These are phyloP conservation scores for Sugiyamaella neomexicana DNA, from an alignment of 1,139 yeast genomes.

Conservation along the genomic window DNA sequence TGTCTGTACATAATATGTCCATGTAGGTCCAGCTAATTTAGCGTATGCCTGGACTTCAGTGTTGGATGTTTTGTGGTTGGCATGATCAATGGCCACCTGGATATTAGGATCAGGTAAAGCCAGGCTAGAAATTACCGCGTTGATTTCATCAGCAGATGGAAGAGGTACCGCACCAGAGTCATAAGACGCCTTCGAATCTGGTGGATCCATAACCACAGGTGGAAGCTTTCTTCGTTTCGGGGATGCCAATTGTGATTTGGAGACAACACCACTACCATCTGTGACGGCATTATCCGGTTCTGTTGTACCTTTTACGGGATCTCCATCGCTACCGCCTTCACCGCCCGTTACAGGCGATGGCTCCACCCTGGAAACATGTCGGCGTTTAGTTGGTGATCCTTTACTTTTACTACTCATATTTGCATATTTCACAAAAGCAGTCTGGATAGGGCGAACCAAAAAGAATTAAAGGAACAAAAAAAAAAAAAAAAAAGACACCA, in stretches of 20 bases:
- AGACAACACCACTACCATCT: not conserved
- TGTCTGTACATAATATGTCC: conserved; percentile 94
- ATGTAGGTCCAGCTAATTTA: conserved; percentile 85
- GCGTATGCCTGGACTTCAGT: conserved; percentile 95
- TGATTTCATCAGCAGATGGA: conserved; percentile 43
- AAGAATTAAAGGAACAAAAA: not conserved
- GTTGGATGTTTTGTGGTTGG: conserved; percentile 73
- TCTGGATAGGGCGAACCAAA: too few relatives aligned
- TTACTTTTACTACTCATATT: conserved; percentile 16
- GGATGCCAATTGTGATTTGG: conserved; percentile 8
- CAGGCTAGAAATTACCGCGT: conserved; percentile 48
- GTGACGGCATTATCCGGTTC: not conserved
- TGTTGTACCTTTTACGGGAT: too few relatives aligned
- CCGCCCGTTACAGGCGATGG: not conserved
- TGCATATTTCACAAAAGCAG: conserved; percentile 8
- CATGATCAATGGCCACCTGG: conserved; percentile 50
- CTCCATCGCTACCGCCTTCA: not conserved
- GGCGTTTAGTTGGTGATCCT: conserved; percentile 20
- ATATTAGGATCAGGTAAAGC: conserved; percentile 46
- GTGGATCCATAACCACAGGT: not conserved
- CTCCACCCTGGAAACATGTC: conserved; percentile 20
- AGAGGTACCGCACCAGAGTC: conserved; percentile 8
- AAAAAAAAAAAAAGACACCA: not conserved
- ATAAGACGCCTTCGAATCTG: not conserved
- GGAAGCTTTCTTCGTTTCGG: conserved; percentile 22